Evolutionary conservation across 2,329 filamentous ascomycete species (phyloP).

Genomic region (Botrytis medusae): DNA sequence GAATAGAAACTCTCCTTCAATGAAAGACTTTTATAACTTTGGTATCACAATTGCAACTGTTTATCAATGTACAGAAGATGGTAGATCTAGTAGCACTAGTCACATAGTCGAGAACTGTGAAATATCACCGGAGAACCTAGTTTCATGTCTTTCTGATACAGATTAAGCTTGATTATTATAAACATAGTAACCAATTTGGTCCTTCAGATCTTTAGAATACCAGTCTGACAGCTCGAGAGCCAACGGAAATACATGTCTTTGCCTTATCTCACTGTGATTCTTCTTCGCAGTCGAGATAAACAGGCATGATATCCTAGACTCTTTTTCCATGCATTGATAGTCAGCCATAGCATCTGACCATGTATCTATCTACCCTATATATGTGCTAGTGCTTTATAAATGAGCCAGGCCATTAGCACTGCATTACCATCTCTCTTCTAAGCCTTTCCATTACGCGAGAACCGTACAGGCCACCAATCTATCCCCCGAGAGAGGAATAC

Average conservation of each 20-base stretch:
- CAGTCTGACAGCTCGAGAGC: neutral
- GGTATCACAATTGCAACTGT: neutral
- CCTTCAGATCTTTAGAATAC: neutral
- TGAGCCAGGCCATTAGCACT: neutral
- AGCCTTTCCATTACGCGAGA: neutral
- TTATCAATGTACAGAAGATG: neutral
- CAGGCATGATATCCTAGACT: neutral
- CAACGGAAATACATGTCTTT: neutral
- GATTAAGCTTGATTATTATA: neutral
- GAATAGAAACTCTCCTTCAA: neutral
- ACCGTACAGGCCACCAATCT: neutral
- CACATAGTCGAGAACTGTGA: neutral
- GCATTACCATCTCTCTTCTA: neutral
- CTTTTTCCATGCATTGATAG: neutral
- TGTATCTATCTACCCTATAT: neutral
- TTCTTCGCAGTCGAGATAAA: neutral
- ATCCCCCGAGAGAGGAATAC: accelerated
- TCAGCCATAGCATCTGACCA: neutral
- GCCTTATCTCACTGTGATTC: neutral
- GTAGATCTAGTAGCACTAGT: neutral
- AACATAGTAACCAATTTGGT: neutral
- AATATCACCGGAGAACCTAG: neutral
- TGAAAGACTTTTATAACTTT: neutral
- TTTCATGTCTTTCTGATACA: neutral
- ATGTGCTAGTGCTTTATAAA: neutral